Evolutionary conservation across 257 asterid species (phyloP).

Genomic region (Euphrasia confusa): DNA sequence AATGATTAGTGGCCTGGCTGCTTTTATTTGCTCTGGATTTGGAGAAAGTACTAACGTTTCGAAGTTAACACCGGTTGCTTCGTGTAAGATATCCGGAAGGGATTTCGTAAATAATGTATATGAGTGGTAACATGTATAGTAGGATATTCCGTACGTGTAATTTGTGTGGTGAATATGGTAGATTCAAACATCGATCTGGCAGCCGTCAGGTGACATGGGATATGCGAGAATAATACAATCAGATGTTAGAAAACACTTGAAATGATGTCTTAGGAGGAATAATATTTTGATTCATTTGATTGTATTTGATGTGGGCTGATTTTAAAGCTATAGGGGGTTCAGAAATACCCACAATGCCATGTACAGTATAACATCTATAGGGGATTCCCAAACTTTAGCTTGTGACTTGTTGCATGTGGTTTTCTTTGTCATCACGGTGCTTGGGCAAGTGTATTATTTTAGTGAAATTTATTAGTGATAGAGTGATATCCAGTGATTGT

Average conservation of each 20-base stretch:
- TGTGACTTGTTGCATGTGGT: background rate
- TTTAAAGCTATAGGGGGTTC: background rate
- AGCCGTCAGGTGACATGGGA: background rate
- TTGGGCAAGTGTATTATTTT: background rate
- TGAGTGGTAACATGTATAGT: background rate
- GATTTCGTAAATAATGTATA: background rate
- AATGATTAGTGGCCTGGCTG: background rate
- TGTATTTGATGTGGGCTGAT: background rate
- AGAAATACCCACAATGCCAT: background rate
- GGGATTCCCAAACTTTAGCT: background rate
- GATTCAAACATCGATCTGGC: background rate
- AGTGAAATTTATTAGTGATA: background rate
- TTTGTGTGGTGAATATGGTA: constrained; percentile 13
- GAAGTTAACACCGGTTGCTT: background rate
- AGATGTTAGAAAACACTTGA: background rate
- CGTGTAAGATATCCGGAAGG: background rate
- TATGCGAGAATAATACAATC: constrained; percentile 3
- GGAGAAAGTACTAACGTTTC: constrained; percentile 10
- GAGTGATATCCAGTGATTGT: constrained; percentile 2
- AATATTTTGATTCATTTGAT: background rate
- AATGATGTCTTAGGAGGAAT: background rate
- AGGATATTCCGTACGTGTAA: constrained; percentile 1
- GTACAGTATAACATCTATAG: background rate
- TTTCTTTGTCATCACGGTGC: background rate
- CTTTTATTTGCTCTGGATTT: constrained; percentile 11